A percentile compares a stretch with the other conserved stretches of the same genome.
Evolutionary conservation across 495 filamentous ascomycete genomes (phyloP).

Genomic region (Aspergillus nanangensis): DNA sequence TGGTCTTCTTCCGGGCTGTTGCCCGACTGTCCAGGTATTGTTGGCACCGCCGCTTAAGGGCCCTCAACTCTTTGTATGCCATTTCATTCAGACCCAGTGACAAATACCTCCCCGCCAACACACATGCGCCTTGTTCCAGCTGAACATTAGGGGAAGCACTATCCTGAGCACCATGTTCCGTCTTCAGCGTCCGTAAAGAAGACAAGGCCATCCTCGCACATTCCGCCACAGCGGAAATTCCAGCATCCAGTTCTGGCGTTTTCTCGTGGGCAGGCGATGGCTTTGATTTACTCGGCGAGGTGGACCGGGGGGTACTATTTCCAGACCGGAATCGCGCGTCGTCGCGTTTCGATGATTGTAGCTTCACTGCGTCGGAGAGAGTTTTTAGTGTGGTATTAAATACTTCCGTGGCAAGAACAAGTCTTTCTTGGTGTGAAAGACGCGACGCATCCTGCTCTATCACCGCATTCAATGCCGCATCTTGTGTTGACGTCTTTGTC

Average conservation of each 20-base stretch:
- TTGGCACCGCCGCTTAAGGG: conserved; percentile 61
- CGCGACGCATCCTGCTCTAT: conserved; percentile 31
- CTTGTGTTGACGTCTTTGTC: conserved; percentile 24
- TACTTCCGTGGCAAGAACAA: conserved; percentile 72
- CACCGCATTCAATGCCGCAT: conserved; percentile 22
- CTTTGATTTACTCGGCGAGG: conserved; percentile 51
- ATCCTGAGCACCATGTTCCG: conserved; percentile 42
- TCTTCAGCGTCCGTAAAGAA: conserved; percentile 58
- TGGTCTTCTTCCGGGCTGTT: conserved; percentile 17
- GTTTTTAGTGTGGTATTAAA: conserved; percentile 73
- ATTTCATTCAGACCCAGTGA: conserved; percentile 67
- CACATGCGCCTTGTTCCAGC: conserved; percentile 77
- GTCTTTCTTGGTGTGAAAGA: conserved; percentile 56
- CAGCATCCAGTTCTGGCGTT: conserved; percentile 35
- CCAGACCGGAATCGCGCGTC: conserved; percentile 9
- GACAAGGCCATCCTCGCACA: conserved; percentile 73
- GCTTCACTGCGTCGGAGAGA: conserved; percentile 68
- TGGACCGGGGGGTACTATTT: conserved; percentile 43
- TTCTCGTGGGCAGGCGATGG: conserved; percentile 19
- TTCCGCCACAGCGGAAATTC: conserved; percentile 51
- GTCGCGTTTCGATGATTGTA: conserved; percentile 11
- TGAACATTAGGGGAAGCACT: conserved; percentile 60
- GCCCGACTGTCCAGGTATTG: conserved; percentile 22
- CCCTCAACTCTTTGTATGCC: conserved; percentile 71
- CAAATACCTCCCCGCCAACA: conserved; percentile 68